Conservation (phyloP, 345 rosid species). For the Geranium rotundifolium region DNA sequence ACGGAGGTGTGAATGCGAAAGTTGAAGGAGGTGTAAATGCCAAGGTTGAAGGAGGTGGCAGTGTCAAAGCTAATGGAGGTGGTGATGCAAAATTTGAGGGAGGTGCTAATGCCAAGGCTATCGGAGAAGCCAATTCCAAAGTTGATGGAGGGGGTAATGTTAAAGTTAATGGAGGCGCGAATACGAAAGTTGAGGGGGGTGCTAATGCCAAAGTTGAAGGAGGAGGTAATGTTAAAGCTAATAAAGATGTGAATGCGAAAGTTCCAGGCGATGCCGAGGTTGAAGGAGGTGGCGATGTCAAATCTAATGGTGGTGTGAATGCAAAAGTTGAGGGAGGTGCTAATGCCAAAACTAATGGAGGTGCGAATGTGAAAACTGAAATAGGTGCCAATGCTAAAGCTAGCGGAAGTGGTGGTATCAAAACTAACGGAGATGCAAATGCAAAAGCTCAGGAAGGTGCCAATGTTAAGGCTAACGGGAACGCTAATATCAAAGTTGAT, state of each 20-base stretch:
- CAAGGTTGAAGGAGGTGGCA: neutral
- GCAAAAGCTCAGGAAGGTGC: neutral
- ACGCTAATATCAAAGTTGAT: neutral
- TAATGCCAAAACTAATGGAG: neutral
- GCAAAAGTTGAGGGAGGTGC: neutral
- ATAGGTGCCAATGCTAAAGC: neutral
- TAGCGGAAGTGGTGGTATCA: neutral
- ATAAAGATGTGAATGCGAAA: too few species aligned
- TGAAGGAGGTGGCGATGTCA: neutral
- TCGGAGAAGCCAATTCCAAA: neutral
- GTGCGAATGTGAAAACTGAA: too few species aligned
- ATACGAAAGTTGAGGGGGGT: neutral
- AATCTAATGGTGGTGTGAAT: neutral
- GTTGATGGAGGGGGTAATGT: neutral
- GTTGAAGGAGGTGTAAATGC: neutral
- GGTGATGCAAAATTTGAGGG: neutral
- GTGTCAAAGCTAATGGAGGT: neutral
- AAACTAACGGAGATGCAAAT: neutral
- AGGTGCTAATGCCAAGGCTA: too few species aligned
- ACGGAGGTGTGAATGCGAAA: too few species aligned
- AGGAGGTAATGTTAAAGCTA: too few species aligned
- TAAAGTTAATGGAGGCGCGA: neutral
- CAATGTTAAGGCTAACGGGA: neutral
- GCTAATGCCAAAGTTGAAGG: neutral
- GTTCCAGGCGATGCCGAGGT: too few species aligned